Percentiles rank a stretch among this genome's conserved stretches.
phyloP scores from a whole-genome alignment of 2,329 filamentous ascomycete genomes.

The Clarireedia monteithiana region DNA sequence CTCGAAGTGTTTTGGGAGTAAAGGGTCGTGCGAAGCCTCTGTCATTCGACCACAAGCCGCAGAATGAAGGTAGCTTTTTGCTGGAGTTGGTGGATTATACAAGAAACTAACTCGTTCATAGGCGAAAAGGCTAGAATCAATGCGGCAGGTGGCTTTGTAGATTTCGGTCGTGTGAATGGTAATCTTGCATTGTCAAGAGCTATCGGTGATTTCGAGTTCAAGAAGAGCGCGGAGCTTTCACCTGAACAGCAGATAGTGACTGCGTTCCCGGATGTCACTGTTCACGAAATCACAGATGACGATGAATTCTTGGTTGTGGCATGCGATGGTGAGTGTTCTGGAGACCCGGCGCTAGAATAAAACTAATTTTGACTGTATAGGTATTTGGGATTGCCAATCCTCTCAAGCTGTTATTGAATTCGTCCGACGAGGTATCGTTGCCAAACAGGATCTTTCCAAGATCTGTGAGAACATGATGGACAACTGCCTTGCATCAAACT shows the following conservation, averaged over 20 bases:
- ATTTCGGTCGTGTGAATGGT: constrained; percentile 96
- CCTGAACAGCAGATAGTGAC: constrained; percentile 99
- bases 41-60: constrained; percentile 98
- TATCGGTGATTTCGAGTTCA: constrained; percentile 99
- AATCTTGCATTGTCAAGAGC: constrained; percentile 94
- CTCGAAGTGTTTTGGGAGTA: constrained; percentile 86
- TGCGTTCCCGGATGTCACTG: constrained; percentile 87
- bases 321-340: constrained; percentile 66
- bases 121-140: constrained; percentile 94
- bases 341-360: background rate
- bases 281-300: constrained; percentile 83
- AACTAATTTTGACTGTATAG: constrained; percentile 39
- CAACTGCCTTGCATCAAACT: constrained; percentile 96
- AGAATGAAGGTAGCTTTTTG: constrained; percentile 71
- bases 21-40: constrained; percentile 96
- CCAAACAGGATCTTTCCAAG: constrained; percentile 87
- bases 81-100: background rate
- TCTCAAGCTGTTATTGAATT: constrained; percentile 97
- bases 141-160: constrained; percentile 93
- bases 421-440: constrained; percentile 89
- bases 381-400: constrained; percentile 99
- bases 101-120: constrained; percentile 34
- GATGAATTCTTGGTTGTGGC: constrained; percentile 94
- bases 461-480: constrained; percentile 99
- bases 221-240: constrained; percentile 93